phyloP scores from a whole-genome alignment of 129 eudicot genomes.

The Helichrysum umbraculigerum region DNA sequence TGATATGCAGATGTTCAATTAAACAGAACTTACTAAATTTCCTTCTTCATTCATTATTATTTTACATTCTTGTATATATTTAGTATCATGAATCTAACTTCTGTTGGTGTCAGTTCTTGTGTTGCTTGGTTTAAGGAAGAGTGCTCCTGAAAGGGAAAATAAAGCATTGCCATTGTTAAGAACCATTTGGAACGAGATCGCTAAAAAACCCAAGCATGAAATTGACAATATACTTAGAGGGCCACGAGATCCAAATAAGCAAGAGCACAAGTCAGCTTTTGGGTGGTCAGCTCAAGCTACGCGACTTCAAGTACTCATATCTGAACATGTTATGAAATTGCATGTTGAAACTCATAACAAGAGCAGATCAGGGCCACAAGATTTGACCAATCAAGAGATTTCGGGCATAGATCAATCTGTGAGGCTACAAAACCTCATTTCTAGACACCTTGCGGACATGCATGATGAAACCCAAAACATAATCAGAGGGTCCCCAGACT shows the following conservation, averaged over 20 bases:
- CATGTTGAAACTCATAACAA: conserved; percentile 20
- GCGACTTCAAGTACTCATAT: conserved; percentile 16
- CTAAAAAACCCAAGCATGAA: background rate
- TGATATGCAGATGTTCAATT: too few relatives aligned
- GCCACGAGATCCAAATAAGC: background rate
- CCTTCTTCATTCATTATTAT: background rate
- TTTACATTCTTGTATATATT: background rate
- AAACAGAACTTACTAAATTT: background rate
- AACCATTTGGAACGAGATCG: background rate
- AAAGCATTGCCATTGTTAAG: background rate
- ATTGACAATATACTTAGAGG: conserved; percentile 15
- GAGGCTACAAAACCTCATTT: background rate
- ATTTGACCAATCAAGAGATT: too few relatives aligned
- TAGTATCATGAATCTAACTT: background rate
- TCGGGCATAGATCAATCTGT: background rate
- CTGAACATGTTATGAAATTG: conserved; percentile 13
- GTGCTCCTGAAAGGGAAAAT: background rate
- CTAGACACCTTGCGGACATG: background rate
- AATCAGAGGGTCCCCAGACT: background rate
- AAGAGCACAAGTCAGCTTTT: background rate
- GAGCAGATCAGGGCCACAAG: background rate
- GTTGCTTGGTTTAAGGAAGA: background rate
- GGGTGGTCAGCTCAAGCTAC: conserved; percentile 15
- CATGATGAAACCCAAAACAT: background rate
- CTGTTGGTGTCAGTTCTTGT: background rate